Evolutionary conservation across 176 grass and related monocot genomes (phyloP).

Genomic region (Hordeum marinum): DNA sequence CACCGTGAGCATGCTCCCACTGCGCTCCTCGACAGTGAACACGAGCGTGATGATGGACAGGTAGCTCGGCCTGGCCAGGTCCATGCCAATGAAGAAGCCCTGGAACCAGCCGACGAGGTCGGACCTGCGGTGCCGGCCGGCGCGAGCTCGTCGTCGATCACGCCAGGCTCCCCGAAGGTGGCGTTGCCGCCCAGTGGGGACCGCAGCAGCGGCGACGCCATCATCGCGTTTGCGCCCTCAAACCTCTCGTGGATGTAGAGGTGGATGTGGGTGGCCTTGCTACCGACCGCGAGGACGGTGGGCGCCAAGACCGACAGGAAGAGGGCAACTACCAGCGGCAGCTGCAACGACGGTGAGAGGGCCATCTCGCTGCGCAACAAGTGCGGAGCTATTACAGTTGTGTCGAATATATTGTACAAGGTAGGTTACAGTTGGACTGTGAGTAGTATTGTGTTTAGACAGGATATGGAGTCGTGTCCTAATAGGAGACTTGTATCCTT

Average conservation of each 20-base stretch:
- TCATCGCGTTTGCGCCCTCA: slow-evolving; percentile 1
- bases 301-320: neutral
- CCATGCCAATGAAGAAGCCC: slow-evolving; percentile 21
- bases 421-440: too few species aligned
- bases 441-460: too few species aligned
- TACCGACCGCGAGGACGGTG: neutral
- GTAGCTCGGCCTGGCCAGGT: neutral
- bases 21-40: slow-evolving; percentile 1
- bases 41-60: neutral
- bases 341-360: neutral
- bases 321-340: neutral
- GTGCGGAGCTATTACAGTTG: neutral
- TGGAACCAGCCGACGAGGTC: neutral
- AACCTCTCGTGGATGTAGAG: slow-evolving; percentile 33
- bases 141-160: slow-evolving; percentile 30
- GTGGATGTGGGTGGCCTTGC: slow-evolving; percentile 7
- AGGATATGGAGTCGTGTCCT: too few species aligned
- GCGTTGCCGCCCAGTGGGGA: neutral
- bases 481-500: too few species aligned
- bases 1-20: slow-evolving; percentile 23
- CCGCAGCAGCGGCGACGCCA: neutral
- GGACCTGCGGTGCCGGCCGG: neutral
- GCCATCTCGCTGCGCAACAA: neutral
- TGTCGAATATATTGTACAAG: too few species aligned
- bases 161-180: slow-evolving; percentile 22